These are phyloP conservation scores for Alternaria brassicicola DNA, from an alignment of 2,329 filamentous ascomycete species.

Conservation along the genomic window DNA sequence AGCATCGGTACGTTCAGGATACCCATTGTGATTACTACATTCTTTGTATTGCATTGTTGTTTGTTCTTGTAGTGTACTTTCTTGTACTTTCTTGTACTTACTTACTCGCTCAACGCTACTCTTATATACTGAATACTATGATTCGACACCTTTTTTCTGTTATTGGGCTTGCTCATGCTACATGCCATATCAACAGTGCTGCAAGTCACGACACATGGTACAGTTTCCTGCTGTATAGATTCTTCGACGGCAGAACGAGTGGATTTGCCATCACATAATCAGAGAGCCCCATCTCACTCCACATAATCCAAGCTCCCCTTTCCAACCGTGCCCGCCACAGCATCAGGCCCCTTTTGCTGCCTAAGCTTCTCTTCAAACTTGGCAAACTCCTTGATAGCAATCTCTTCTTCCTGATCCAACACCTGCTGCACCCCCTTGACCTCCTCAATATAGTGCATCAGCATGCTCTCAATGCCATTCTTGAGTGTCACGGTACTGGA, in stretches of 20 bases:
- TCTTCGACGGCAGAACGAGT: background rate
- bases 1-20: conserved; percentile 6
- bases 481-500: conserved; percentile 96
- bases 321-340: conserved; percentile 56
- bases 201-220: background rate
- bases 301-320: conserved; percentile 61
- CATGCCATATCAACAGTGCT: background rate
- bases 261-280: conserved; percentile 9
- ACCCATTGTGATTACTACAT: background rate
- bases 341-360: conserved; percentile 62
- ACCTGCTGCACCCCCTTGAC: conserved; percentile 92
- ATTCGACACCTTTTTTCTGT: background rate
- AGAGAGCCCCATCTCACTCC: conserved; percentile 12
- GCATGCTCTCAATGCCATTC: conserved; percentile 97
- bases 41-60: background rate
- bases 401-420: conserved; percentile 88
- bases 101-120: background rate
- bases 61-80: background rate
- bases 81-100: no score
- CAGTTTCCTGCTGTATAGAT: background rate
- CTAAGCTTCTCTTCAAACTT: conserved; percentile 89
- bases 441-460: conserved; percentile 93
- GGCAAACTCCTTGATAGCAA: conserved; percentile 84
- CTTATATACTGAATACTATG: background rate
- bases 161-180: background rate